Base-by-base conservation (phyloP, 768 basidiomycete genomes). In the Paxillus ammoniavirescens region DNA sequence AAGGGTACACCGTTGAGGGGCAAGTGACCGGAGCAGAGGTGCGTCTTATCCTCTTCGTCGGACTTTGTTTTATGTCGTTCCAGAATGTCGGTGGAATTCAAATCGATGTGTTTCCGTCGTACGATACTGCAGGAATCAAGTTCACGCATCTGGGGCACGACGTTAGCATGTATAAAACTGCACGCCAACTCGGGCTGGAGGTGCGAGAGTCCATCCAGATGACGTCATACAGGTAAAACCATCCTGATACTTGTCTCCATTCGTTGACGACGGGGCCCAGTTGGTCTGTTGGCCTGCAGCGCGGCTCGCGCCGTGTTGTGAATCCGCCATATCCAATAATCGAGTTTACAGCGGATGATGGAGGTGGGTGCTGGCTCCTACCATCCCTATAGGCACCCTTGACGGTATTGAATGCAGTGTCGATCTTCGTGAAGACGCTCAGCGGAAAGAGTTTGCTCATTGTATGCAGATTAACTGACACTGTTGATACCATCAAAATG, bases 401-500 rank as follows among this genome's bases (percentile, higher is more conserved):
- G 41, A 42, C 41, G 3, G 17, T 17, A 30, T 21, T 21, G n/a
- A 87, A 87, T 61, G 86, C 87, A 15, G 88, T 91, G 87, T 85
- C 89, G 62, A 87, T 89, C 59, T 89, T 88, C 59, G 85, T 89
- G 52, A 89, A 90, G 77, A 87, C 85, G 0, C 68, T 89, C 37
- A 89, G 87, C 0, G 89, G 89, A 37, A 90, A 91, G 78, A 92
- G 89, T 7, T 91, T 93, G 63, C 90, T 87, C 7, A 71, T 92
- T 5, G 88, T 91, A 72, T 91, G 91, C 47, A 89, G 91, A 72
- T 89, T 88, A 0, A 87, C 83, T 0, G 89, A 92, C 70, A 91
- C 89, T 8, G 91, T 93, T 66, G 87, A 91, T 68, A 87, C 88
- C 64, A 87, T 92, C 18, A 84, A 84, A 72, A 78, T 80, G 8